A percentile compares a stretch with the other conserved stretches of the same genome.
Evolutionary conservation across 805 yeast species (phyloP).

Genomic region (Kodamaea sagamina): DNA sequence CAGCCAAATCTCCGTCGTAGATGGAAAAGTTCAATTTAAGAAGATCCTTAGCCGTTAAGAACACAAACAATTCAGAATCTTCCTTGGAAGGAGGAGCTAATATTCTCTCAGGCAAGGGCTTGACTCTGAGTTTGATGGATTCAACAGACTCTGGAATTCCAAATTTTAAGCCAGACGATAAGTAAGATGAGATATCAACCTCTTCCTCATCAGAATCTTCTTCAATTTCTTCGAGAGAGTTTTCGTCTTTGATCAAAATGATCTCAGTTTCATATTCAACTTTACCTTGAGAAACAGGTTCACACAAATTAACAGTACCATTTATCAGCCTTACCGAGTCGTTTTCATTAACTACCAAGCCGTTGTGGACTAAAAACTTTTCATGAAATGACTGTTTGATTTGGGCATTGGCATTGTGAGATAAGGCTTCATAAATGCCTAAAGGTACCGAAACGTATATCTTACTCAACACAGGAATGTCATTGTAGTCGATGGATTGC

Average conservation of each 20-base stretch:
- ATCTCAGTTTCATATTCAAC: slow-evolving; percentile 51
- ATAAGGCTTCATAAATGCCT: slow-evolving; percentile 38
- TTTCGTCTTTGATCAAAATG: slow-evolving; percentile 46
- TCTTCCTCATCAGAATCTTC: slow-evolving; percentile 14
- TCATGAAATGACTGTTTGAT: slow-evolving; percentile 37
- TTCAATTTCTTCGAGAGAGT: slow-evolving; percentile 10
- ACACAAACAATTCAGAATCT: slow-evolving; percentile 40
- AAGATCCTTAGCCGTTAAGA: slow-evolving; percentile 51
- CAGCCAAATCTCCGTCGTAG: slow-evolving; percentile 68
- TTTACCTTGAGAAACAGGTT: slow-evolving; percentile 72
- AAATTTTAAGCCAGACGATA: slow-evolving; percentile 30
- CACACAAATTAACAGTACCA: slow-evolving; percentile 61
- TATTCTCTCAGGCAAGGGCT: slow-evolving; percentile 33
- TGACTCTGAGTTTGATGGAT: slow-evolving; percentile 22
- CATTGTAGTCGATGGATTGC: slow-evolving; percentile 30
- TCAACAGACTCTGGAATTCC: slow-evolving; percentile 8
- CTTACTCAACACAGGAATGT: slow-evolving; percentile 43
- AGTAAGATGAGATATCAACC: slow-evolving; percentile 35
- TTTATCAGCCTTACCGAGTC: slow-evolving; percentile 45
- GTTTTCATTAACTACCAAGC: slow-evolving; percentile 40
- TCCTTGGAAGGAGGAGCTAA: slow-evolving; percentile 30
- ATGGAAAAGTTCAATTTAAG: slow-evolving; percentile 54
- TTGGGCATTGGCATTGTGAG: slow-evolving; percentile 29
- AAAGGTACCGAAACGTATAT: slow-evolving; percentile 52
- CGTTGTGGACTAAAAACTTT: slow-evolving; percentile 24